Evolutionary conservation across 768 basidiomycete species (phyloP), one percentile per base, ranked within the genome.

Genomic region (Terana coerulea): DNA sequence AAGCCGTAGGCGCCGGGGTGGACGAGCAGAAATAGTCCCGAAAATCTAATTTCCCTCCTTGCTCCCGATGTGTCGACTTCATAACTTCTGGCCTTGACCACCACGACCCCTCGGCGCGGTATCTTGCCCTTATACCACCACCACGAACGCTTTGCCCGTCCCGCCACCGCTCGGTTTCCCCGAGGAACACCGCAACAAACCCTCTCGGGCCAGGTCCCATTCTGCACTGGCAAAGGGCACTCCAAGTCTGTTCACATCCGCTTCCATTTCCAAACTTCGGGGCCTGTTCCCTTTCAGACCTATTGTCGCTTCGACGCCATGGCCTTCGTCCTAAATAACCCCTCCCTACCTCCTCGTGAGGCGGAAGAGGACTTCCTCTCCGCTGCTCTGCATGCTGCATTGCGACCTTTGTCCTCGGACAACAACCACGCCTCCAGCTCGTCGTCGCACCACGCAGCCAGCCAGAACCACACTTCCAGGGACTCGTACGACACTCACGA

Each of bases 341-440:
- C 30, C 17, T 3, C 51, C 34, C 21, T 34, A 35, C 46, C 51
- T 37, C 51, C 51, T 33, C 51, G 51, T n/a, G 51, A 52, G n/a
- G 28, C 62, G 57, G 68, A 67, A 43, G 70, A 68, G 8, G 71
- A 72, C 53, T 58, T 61, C 51, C 62, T 70, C 12, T 61, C 67
- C 43, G 60, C 69, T 56, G 67, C 70, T 29, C 70, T 72, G 46
- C 70, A 71, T 63, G 68, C 72, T 56, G 67, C 72, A 22, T 58
- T 73, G 37, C 63, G 66, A 39, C 61, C 61, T 55, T 57, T 70
- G 37, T 33, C 54, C 44, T 22, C 49, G 15, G 28, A 42, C 24
- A n/a, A 25, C 43, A n/a, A 29, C 45, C 31, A 46, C 54, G 31
- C 51, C 52, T 34, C 61, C 49, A 44, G 51, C 0, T 55, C 53